Evolutionary conservation across 108 stramenopile genomes (phyloP).

Genomic region (Fragilariopsis cylindrus): DNA sequence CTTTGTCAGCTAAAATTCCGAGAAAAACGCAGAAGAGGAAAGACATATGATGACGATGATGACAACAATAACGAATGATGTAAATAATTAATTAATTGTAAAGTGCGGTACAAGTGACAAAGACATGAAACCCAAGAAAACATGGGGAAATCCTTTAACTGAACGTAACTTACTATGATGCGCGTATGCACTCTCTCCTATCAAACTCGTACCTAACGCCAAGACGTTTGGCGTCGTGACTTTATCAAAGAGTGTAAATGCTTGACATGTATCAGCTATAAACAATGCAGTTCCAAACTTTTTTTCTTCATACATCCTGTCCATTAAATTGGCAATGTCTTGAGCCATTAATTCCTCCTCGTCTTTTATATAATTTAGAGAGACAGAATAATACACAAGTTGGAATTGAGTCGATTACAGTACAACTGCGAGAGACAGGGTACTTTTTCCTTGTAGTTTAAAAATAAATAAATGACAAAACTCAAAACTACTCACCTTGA

Average conservation of each 20-base stretch:
- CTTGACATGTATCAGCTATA: conserved; percentile 95
- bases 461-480: no score
- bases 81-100: background rate
- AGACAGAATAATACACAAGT: no score
- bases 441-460: no score
- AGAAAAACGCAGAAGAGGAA: background rate
- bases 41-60: background rate
- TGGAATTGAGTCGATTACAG: no score
- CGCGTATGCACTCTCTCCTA: conserved; percentile 80
- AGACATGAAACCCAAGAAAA: background rate
- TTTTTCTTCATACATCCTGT: conserved; percentile 61
- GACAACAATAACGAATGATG: background rate
- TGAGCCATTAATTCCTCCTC: conserved; percentile 91
- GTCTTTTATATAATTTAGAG: background rate
- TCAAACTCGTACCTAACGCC: conserved; percentile 69
- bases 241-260: conserved; percentile 78
- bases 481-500: background rate
- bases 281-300: conserved; percentile 75
- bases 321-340: conserved; percentile 70
- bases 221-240: conserved; percentile 68
- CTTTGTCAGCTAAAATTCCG: conserved; percentile 21
- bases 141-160: background rate
- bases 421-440: no score
- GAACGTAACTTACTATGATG: conserved; percentile 46
- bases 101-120: background rate